Conservation (phyloP, 306 rosid species). For the Cicer arietinum region DNA sequence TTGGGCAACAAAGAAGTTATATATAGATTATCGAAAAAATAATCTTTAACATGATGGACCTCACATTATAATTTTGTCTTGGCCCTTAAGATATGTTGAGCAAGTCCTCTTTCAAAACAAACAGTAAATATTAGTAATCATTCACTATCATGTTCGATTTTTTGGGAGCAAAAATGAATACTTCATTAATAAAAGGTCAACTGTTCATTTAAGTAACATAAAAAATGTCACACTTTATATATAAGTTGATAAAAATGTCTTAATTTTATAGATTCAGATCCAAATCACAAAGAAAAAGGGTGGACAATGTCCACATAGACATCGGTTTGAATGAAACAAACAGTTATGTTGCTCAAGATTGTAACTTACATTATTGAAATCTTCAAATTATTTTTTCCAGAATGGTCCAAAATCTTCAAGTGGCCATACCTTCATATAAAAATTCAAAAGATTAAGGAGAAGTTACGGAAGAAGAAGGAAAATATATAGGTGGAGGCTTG, state of each 20-base stretch:
- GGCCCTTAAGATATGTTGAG: neutral
- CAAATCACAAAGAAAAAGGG: neutral
- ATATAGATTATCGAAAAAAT: too few relatives aligned
- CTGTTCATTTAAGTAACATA: neutral
- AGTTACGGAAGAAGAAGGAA: neutral
- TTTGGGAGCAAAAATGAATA: neutral
- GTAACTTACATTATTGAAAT: slow-evolving; percentile 48
- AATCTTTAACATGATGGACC: neutral
- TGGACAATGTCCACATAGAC: neutral
- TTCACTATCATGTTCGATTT: neutral
- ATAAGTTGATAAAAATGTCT: slow-evolving; percentile 12
- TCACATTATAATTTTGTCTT: neutral
- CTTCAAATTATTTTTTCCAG: slow-evolving; percentile 43
- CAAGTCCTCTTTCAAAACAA: neutral
- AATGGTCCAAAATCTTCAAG: slow-evolving; percentile 66
- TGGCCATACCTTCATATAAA: slow-evolving; percentile 62
- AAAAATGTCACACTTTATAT: slow-evolving; percentile 2
- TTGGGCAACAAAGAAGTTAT: neutral
- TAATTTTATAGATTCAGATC: neutral
- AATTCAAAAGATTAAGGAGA: slow-evolving; percentile 20
- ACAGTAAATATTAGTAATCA: neutral
- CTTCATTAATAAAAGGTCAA: neutral
- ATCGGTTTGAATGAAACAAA: slow-evolving; percentile 2
- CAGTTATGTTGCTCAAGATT: slow-evolving; percentile 7
- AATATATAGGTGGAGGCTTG: neutral